phyloP scores from a whole-genome alignment of 129 eudicot species.

The Tagetes erecta region DNA sequence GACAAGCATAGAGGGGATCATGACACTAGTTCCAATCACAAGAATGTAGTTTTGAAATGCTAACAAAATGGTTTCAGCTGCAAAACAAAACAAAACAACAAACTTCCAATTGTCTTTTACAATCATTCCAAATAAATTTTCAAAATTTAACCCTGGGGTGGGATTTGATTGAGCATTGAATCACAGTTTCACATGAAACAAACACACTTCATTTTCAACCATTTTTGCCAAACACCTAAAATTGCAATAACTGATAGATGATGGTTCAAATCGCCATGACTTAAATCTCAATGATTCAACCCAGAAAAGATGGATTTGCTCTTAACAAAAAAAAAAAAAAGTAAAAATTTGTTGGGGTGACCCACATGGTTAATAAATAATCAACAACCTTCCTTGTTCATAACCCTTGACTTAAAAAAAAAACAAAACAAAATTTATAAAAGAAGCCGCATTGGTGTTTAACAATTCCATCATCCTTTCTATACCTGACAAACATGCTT shows the following conservation, averaged over 20 bases:
- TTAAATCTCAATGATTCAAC: slow-evolving; percentile 24
- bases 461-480: slow-evolving; percentile 40
- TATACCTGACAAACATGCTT: slow-evolving; percentile 33
- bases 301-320: slow-evolving; percentile 16
- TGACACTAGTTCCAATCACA: slow-evolving; percentile 87
- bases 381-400: slow-evolving; percentile 31
- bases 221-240: slow-evolving; percentile 9
- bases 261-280: slow-evolving; percentile 32
- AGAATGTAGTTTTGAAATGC: slow-evolving; percentile 96
- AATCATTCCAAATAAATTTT: slow-evolving; percentile 14
- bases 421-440: not conserved
- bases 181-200: not conserved
- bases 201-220: not conserved
- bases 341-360: slow-evolving; percentile 22
- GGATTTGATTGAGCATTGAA: no score
- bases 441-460: slow-evolving; percentile 42
- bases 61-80: slow-evolving; percentile 92
- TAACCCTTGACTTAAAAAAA: slow-evolving; percentile 38
- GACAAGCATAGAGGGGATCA: slow-evolving; percentile 88
- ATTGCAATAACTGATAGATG: slow-evolving; percentile 15
- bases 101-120: slow-evolving; percentile 21
- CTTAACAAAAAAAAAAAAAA: not conserved
- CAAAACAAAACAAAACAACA: slow-evolving; percentile 32
- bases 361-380: slow-evolving; percentile 42
- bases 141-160: slow-evolving; percentile 12